Evolutionary conservation across 805 yeast genomes (phyloP).

Genomic region (Wilhelminamyces savonicus): DNA sequence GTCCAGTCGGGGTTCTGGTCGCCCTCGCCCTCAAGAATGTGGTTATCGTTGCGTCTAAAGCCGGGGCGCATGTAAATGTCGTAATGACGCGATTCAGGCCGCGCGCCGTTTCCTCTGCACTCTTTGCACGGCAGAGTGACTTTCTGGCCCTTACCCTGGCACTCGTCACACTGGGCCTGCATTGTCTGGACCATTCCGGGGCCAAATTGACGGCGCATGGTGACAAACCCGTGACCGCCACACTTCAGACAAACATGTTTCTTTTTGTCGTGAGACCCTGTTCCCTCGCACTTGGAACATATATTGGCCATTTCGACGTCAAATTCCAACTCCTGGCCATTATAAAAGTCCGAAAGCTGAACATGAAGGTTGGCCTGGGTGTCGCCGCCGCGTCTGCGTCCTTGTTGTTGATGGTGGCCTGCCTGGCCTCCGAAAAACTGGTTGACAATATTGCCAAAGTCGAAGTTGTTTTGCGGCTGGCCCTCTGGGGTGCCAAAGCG

Average conservation of each 20-base stretch:
- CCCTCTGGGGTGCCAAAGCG: constrained; percentile 67
- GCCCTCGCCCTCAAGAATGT: constrained; percentile 66
- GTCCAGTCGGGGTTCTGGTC: constrained; percentile 78
- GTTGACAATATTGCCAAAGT: constrained; percentile 57
- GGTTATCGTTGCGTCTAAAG: constrained; percentile 50
- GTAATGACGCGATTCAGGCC: constrained; percentile 49
- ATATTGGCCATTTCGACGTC: constrained; percentile 62
- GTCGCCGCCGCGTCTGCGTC: constrained; percentile 50
- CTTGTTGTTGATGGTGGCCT: constrained; percentile 4
- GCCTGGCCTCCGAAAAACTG: constrained; percentile 36
- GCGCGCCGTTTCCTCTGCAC: constrained; percentile 70
- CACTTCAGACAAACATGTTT: constrained; percentile 62
- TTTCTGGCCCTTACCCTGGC: constrained; percentile 71
- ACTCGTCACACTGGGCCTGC: constrained; percentile 71
- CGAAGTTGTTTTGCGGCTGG: constrained; percentile 21
- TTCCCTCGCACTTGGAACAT: constrained; percentile 75
- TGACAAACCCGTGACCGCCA: constrained; percentile 65
- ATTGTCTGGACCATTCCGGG: constrained; percentile 88
- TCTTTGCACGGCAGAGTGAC: constrained; percentile 58
- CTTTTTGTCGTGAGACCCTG: constrained; percentile 79
- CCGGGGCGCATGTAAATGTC: constrained; percentile 67
- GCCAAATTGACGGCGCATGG: constrained; percentile 68
- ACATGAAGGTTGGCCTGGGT: constrained; percentile 51
- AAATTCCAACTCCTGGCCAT: constrained; percentile 61
- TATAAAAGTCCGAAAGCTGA: constrained; percentile 59